phyloP scores from a whole-genome alignment of 331 rosid species.

The Pyracantha coccinea region DNA sequence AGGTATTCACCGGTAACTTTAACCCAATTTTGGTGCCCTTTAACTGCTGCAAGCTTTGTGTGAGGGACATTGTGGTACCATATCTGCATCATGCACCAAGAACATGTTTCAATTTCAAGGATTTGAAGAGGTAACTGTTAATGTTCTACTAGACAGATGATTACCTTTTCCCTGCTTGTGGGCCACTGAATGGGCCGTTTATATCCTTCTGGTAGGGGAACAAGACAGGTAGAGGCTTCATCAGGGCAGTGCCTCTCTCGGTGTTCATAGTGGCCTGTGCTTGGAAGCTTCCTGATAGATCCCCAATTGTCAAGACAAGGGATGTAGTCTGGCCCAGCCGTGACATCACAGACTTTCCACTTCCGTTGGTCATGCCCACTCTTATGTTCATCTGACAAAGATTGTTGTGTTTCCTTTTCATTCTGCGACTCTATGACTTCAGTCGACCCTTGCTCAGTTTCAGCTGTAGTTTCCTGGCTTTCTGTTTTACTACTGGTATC shows the following conservation, averaged over 20 bases:
- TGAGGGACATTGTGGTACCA: constrained; percentile 78
- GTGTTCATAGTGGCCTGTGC: constrained; percentile 58
- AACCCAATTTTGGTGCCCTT: constrained; percentile 94
- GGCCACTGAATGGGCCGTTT: constrained; percentile 69
- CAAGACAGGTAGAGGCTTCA: constrained; percentile 64
- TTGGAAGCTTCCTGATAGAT: constrained; percentile 47
- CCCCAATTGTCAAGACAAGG: constrained; percentile 79
- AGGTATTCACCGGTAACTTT: constrained; percentile 72
- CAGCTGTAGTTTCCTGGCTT: constrained; percentile 16
- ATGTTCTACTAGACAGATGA: neutral
- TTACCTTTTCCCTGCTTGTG: constrained; percentile 73
- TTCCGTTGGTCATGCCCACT: constrained; percentile 40
- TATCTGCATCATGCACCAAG: constrained; percentile 45
- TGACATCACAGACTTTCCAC: constrained; percentile 73
- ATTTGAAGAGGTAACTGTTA: neutral
- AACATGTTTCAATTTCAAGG: constrained; percentile 16
- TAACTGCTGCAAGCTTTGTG: constrained; percentile 57
- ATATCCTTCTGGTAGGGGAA: constrained; percentile 66
- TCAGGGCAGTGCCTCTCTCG: constrained; percentile 87
- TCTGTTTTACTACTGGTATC: constrained; percentile 22
- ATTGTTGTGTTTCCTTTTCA: constrained; percentile 34
- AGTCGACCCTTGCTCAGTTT: constrained; percentile 22
- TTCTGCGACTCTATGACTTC: constrained; percentile 34
- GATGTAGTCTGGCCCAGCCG: constrained; percentile 77
- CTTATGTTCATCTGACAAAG: constrained; percentile 15